Evolutionary conservation across 2,329 filamentous ascomycete genomes (phyloP).

Genomic region (Mycosphaerelloides madeirae): DNA sequence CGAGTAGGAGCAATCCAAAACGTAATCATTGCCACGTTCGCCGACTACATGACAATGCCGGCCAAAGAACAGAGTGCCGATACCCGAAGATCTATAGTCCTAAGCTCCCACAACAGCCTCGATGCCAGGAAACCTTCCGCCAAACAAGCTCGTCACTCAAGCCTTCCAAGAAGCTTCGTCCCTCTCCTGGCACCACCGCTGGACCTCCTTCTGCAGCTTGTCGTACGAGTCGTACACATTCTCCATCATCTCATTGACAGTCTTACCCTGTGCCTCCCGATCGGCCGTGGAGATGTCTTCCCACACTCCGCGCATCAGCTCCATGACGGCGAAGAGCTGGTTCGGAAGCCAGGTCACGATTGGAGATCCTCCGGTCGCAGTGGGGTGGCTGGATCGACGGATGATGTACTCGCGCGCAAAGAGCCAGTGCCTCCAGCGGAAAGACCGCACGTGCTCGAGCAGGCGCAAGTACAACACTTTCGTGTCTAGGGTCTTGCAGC

Average conservation of each 20-base stretch:
- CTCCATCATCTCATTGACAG: constrained; percentile 58
- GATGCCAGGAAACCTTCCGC: too few relatives aligned
- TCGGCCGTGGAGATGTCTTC: constrained; percentile 29
- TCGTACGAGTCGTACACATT: constrained; percentile 59
- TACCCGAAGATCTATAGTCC: too few relatives aligned
- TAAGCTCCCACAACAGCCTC: too few relatives aligned
- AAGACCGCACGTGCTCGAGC: constrained; percentile 72
- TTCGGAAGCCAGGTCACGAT: constrained; percentile 84
- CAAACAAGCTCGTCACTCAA: constrained; percentile 1
- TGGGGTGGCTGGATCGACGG: constrained; percentile 70
- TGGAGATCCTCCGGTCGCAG: constrained; percentile 73
- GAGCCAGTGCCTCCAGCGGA: constrained; percentile 80
- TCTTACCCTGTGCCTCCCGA: constrained; percentile 13
- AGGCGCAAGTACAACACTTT: constrained; percentile 44
- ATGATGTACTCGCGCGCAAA: constrained; percentile 82
- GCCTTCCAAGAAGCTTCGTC: constrained; percentile 4
- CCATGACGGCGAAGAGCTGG: constrained; percentile 69
- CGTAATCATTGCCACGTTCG: too few relatives aligned
- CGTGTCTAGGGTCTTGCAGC: constrained; percentile 26
- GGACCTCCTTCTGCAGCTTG: constrained; percentile 67
- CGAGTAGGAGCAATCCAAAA: too few relatives aligned
- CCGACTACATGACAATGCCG: too few relatives aligned
- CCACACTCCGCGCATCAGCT: constrained; percentile 61
- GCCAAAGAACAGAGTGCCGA: too few relatives aligned
- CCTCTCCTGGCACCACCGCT: constrained; percentile 57